Evolutionary conservation across 108 stramenopile species (phyloP), one percentile per base, ranked within the genome.

Genomic region (Mayamaea pseudoterrestris): DNA sequence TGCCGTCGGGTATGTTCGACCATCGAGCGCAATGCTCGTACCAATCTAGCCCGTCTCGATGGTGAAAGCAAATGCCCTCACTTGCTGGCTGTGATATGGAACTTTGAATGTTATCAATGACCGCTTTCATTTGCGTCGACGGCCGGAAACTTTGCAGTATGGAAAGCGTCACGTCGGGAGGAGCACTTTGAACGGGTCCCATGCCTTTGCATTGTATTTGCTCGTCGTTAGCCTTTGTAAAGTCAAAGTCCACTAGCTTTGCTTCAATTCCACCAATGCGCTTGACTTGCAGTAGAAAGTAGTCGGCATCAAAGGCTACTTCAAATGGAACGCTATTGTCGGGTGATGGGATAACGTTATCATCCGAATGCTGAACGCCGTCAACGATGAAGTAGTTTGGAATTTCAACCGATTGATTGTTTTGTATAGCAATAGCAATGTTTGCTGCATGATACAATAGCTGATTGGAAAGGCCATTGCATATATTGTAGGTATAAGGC

Each of bases 41-140:
- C 54, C 54, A 55, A 31, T 44, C 43, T 27, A 12, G 8, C 16
- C 43, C 54, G 31, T 55, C 41, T 8, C 27, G 43, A 44, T 55
- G 54, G 17, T 55, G 43, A 3, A 55, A 12, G 22, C 54, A 55
- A 6, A 55, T 42, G n/a, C 54, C n/a, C n/a, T n/a, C n/a, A n/a
- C n/a, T n/a, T n/a, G n/a, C 21, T 26, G 17, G 8, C 27, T 14
- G 7, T 17, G 45, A 11, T 12, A 47, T 6, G 14, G 25, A 9
- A 7, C 26, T 13, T 21, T 21, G 5, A 6, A 49, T 34, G 30
- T 13, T 28, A 5, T 49, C 48, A n/a, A 49, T 35, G 4, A 34
- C 4, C 5, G 31, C 12, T 28, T 49, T 29, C 17, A 49, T 18
- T 6, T 31, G 29, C 5, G 31, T 11, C 6, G 48, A 49, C 3